Evolutionary conservation across 139 green algal species (phyloP), one percentile per base, ranked within the genome.

Genomic region (Penium margaritaceum): DNA sequence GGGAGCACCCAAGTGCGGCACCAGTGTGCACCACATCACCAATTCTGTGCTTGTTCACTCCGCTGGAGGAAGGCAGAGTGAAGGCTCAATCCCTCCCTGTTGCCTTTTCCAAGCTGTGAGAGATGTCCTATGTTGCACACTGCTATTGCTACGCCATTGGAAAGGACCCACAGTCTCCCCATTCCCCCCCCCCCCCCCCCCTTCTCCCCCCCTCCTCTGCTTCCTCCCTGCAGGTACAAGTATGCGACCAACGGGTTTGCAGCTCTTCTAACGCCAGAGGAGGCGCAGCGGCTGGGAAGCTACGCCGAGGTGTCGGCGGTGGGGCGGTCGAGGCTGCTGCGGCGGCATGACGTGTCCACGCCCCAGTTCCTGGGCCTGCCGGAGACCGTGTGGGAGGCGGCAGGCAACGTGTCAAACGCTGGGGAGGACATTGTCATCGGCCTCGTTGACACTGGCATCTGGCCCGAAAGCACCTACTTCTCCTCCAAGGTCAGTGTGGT

Each of bases 161-260:
- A n/a, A n/a, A n/a, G n/a, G n/a, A n/a, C n/a, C n/a, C n/a, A n/a
- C n/a, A n/a, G n/a, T n/a, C n/a, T n/a, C n/a, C n/a, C n/a, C n/a
- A n/a, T n/a, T n/a, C n/a, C n/a, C n/a, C n/a, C n/a, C n/a, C n/a
- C n/a, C n/a, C n/a, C n/a, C n/a, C n/a, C n/a, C n/a, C n/a, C n/a
- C n/a, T n/a, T n/a, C n/a, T n/a, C n/a, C n/a, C n/a, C n/a, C n/a
- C n/a, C n/a, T n/a, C n/a, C n/a, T n/a, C n/a, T n/a, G n/a, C n/a
- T n/a, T n/a, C n/a, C n/a, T n/a, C n/a, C n/a, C 51, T 60, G 30
- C 51, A 60, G 51, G 4, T 64, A 64, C 55, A 64, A 35, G 30
- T 64, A 64, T 29, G 27, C 36, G 27, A 64, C 24, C 27, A 64
- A 64, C 55, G 55, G 55, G 12, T 64, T 64, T 9, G 55, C 55